Evolutionary conservation across 192 early-diverging fungal genomes (phyloP).

Genomic region (Geranomyces michiganensis): DNA sequence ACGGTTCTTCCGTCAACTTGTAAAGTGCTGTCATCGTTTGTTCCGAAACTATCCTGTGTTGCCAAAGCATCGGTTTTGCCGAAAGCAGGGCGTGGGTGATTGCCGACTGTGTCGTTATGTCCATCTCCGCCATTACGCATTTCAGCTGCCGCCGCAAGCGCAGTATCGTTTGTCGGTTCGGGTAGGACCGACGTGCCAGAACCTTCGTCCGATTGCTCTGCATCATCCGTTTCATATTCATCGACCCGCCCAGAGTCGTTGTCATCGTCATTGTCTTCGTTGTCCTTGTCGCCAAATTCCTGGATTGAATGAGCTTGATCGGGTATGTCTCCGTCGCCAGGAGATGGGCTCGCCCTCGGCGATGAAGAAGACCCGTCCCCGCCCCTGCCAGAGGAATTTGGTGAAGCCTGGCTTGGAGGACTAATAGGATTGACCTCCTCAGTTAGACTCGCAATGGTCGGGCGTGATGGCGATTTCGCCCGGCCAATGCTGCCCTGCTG

Average conservation of each 20-base stretch:
- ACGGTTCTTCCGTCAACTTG: neutral
- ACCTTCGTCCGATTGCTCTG: neutral
- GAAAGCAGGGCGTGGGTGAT: neutral
- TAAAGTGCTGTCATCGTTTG: neutral
- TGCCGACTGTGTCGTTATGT: neutral
- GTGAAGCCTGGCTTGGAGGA: constrained; percentile 25
- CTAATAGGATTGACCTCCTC: neutral
- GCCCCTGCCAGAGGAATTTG: neutral
- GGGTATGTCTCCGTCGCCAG: neutral
- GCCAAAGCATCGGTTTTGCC: neutral
- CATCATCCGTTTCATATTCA: neutral
- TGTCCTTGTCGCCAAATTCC: neutral
- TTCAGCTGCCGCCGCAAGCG: constrained; percentile 3
- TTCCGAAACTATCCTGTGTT: neutral
- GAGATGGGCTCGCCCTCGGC: constrained; percentile 7
- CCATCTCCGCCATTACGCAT: neutral
- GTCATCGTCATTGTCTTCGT: neutral
- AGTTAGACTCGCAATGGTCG: no score
- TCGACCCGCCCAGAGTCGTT: neutral
- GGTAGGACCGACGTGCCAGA: constrained; percentile 27
- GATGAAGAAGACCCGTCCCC: constrained; percentile 37
- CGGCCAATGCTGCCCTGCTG: neutral
- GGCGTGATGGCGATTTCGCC: no score
- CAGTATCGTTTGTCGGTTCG: constrained; percentile 9
- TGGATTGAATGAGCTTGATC: neutral